phyloP scores from a whole-genome alignment of 2,329 filamentous ascomycete genomes.

The Ceratocystis diversiconidia region DNA sequence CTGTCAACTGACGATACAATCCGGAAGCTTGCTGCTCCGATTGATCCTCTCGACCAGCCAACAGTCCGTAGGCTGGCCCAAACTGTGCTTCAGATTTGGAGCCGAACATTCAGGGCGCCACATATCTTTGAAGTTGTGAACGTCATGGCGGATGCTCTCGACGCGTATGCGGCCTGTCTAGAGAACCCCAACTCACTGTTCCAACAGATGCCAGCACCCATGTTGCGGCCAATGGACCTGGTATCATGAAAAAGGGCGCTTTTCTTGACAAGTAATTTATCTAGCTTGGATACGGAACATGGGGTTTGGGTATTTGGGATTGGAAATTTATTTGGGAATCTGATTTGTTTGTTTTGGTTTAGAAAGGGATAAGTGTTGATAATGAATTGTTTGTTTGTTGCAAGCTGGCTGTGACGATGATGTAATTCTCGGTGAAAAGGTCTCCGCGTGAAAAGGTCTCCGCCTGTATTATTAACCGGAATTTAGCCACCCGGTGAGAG shows the following conservation, averaged over 20 bases:
- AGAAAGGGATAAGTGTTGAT: too few species aligned
- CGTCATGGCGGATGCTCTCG: slow-evolving; percentile 42
- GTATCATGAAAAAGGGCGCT: neutral
- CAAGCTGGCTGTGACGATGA: too few species aligned
- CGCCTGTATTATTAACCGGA: neutral
- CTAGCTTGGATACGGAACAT: too few species aligned
- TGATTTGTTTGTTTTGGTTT: too few species aligned
- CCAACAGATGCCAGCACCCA: neutral
- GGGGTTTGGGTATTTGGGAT: neutral
- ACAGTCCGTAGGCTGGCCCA: slow-evolving; percentile 42
- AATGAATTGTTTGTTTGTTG: too few species aligned
- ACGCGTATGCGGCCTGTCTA: slow-evolving; percentile 42
- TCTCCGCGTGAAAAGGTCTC: neutral
- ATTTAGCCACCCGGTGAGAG: neutral
- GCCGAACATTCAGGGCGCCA: slow-evolving; percentile 46
- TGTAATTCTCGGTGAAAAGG: neutral
- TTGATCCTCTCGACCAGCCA: slow-evolving; percentile 33
- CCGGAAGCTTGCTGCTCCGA: slow-evolving; percentile 28
- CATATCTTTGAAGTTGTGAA: slow-evolving; percentile 48
- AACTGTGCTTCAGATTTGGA: slow-evolving; percentile 46
- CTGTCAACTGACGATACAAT: slow-evolving; percentile 27
- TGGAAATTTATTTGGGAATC: too few species aligned
- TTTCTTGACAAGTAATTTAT: too few species aligned
- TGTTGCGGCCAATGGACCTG: slow-evolving; percentile 10
- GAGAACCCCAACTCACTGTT: slow-evolving; percentile 31